A percentile compares a stretch with the other conserved stretches of the same genome.
Conservation (phyloP, 106 monocot genomes). For the Ottelia alismoides region DNA sequence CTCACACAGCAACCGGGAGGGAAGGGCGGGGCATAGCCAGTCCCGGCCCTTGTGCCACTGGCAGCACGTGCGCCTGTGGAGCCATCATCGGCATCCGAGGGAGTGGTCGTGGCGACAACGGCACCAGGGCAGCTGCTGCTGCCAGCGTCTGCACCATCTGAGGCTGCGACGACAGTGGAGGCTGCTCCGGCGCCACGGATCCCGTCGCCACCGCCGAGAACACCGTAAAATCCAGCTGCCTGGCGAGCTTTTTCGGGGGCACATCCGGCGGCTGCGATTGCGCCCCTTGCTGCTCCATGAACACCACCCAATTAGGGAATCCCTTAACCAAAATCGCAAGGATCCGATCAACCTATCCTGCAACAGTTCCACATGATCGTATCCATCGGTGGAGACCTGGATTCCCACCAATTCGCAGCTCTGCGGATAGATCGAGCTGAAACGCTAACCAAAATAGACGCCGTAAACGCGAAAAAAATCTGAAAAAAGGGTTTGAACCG, state of each 20-base stretch:
- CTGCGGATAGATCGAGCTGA: not conserved
- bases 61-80: not conserved
- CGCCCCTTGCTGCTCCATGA: not conserved
- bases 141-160: not conserved
- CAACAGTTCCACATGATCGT: not conserved
- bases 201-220: not conserved
- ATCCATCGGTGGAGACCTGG: not conserved
- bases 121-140: not conserved
- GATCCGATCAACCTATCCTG: not conserved
- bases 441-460: not conserved
- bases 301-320: not conserved
- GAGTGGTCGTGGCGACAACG: not conserved
- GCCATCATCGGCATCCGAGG: no score
- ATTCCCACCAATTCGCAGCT: not conserved
- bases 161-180: not conserved
- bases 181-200: not conserved
- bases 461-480: not conserved
- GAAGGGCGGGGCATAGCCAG: conserved; percentile 8
- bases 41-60: not conserved
- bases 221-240: conserved; percentile 45
- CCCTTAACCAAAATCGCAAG: not conserved
- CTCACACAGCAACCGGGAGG: conserved; percentile 15
- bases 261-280: conserved; percentile 17
- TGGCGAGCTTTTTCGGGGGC: conserved; percentile 32
- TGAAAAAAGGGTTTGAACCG: not conserved